Evolutionary conservation across 2,329 filamentous ascomycete genomes (phyloP), one percentile per base, ranked within the genome.

Genomic region (Knufia petricola): DNA sequence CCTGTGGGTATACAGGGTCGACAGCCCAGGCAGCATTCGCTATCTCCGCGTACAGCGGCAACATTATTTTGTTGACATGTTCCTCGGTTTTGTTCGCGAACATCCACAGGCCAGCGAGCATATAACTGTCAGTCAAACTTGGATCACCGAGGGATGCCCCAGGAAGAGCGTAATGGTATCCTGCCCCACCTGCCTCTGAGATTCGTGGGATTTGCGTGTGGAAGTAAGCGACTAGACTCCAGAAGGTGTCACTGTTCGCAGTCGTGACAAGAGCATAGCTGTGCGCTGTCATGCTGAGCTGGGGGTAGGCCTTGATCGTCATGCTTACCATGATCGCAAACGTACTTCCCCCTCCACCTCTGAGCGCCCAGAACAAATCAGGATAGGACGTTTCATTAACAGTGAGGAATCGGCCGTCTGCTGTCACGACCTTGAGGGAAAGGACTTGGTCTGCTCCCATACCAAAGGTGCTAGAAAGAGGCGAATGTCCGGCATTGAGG

Each of bases 271-370:
- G 71, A 4, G 58, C 59, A 13, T 76, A 61, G 4, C 61, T 64
- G 8, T 69, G 69, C 3, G 66, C 68, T 3, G 66, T 63, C 10
- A 71, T 63, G 1, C 58, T 58, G 19, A 61, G 58, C 48, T 73
- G 66, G 2, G 66, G 64, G 58, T 77, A 66, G 1, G 69, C 66
- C 46, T 70, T 71, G 46, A 73, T 64, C 1, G 71, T 78, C 56
- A 77, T 66, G 1, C 71, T 74, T 2, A 71, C 58, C 2, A 80
- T 73, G 13, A 79, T 65, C 7, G 67, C 77, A 54, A 73, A 81
- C 24, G 69, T 79, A 12, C 51, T 42, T 65, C 69, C 50, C 15
- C 56, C 56, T 17, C 56, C 73, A 19, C 73, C 73, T 12, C 69
- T 62, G 24, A 76, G 63, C 1, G 72, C 73, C 69, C 70, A 75